Evolutionary conservation across 495 filamentous ascomycete species (phyloP).

Genomic region (Penicillium silybi): DNA sequence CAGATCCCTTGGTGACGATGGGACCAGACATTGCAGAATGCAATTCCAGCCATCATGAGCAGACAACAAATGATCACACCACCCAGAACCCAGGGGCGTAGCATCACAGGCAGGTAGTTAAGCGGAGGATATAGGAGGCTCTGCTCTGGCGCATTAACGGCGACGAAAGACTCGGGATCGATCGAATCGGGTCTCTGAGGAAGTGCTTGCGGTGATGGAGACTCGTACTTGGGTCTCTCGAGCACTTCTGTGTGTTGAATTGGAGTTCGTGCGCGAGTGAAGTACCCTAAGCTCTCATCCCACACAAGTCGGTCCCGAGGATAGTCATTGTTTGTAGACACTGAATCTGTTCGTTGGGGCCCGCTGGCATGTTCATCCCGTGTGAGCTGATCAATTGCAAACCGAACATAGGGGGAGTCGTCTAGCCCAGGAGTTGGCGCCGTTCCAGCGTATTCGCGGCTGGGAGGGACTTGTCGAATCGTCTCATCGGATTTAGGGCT

Average conservation of each 20-base stretch:
- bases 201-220: conserved; percentile 25
- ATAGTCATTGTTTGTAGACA: conserved; percentile 39
- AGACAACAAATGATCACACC: conserved; percentile 57
- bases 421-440: conserved; percentile 61
- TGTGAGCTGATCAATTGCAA: conserved; percentile 70
- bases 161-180: conserved; percentile 50
- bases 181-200: conserved; percentile 31
- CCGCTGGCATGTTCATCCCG: conserved; percentile 54
- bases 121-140: conserved; percentile 51
- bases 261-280: conserved; percentile 30
- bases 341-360: conserved; percentile 29
- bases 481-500: conserved; percentile 29
- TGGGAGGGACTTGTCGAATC: conserved; percentile 24
- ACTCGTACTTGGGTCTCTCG: conserved; percentile 15
- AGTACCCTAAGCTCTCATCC: conserved; percentile 48
- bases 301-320: conserved; percentile 49
- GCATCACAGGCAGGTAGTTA: conserved; percentile 60
- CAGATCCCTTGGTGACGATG: conserved; percentile 58
- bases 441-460: conserved; percentile 30
- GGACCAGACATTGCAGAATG: conserved; percentile 73
- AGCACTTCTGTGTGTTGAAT: conserved; percentile 19
- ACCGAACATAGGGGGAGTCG: conserved; percentile 66
- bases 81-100: conserved; percentile 59
- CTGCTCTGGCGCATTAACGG: conserved; percentile 44
- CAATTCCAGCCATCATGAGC: conserved; percentile 66